A percentile compares a stretch with the other conserved stretches of the same genome.
Conservation (phyloP, 1,284 basidiomycete genomes). For the Anthracocystis walkeri region DNA sequence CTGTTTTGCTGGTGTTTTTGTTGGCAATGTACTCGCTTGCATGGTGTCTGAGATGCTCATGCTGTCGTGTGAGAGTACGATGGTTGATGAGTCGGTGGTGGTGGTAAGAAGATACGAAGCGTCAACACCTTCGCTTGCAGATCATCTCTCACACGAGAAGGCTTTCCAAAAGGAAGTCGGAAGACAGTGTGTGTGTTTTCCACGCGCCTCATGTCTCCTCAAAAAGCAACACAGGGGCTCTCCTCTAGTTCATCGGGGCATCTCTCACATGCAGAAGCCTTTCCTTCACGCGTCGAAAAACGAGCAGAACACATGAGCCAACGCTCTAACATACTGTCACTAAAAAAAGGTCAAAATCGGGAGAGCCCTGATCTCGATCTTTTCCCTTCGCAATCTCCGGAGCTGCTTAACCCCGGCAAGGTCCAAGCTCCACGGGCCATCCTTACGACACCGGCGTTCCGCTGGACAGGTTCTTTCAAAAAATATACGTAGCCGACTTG, state of each 20-base stretch:
- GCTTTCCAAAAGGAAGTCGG: not conserved
- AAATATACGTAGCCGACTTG: not conserved
- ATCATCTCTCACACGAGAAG: not conserved
- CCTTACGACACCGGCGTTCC: not conserved
- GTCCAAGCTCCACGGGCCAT: not conserved
- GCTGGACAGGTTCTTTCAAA: too few relatives aligned
- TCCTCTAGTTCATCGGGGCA: not conserved
- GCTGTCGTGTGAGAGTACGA: not conserved
- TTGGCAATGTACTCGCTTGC: conserved; percentile 12
- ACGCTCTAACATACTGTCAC: conserved; percentile 16
- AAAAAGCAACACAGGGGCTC: conserved; percentile 14
- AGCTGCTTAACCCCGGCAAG: conserved; percentile 19
- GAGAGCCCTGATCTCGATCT: not conserved
- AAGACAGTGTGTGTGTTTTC: conserved; percentile 4
- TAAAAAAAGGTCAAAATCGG: too few relatives aligned
- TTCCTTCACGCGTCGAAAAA: conserved; percentile 10
- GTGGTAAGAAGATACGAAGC: not conserved
- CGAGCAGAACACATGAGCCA: not conserved
- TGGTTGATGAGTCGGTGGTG: not conserved
- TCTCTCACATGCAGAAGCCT: not conserved
- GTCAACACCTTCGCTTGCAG: not conserved
- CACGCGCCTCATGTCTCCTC: conserved; percentile 12
- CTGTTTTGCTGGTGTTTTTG: conserved; percentile 15
- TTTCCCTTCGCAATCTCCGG: conserved; percentile 21
- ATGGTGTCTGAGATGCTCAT: conserved; percentile 42